Conservation (phyloP, 1,139 yeast species). For the Lodderomyces orthopsilosis region DNA sequence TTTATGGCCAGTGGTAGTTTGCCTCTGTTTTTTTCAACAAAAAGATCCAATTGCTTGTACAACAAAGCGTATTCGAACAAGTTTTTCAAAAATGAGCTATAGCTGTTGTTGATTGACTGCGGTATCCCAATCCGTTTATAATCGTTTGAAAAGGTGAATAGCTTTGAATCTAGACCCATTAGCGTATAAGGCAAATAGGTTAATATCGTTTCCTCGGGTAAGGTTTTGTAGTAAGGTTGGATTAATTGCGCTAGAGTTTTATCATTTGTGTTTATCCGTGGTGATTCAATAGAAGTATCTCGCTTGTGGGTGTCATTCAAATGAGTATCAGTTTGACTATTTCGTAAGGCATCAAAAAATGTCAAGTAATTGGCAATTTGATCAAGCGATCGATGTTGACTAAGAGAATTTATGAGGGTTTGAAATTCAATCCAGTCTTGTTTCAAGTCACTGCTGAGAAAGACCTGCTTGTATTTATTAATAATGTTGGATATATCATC, state of each 20-base stretch:
- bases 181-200: constrained; percentile 63
- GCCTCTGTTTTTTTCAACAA: constrained; percentile 29
- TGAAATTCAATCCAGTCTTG: constrained; percentile 36
- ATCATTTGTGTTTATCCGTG: constrained; percentile 2
- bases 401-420: constrained; percentile 27
- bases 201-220: constrained; percentile 50
- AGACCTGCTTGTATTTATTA: constrained; percentile 25
- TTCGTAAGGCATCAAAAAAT: constrained; percentile 27
- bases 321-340: neutral
- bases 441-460: constrained; percentile 24
- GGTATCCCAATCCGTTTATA: constrained; percentile 46
- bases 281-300: neutral
- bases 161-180: constrained; percentile 68
- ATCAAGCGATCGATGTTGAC: constrained; percentile 26
- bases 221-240: constrained; percentile 33
- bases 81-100: constrained; percentile 54
- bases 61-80: constrained; percentile 74
- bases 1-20: constrained; percentile 50
- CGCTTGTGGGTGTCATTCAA: neutral
- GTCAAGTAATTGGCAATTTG: constrained; percentile 39
- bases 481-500: constrained; percentile 19
- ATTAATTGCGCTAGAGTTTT: constrained; percentile 21
- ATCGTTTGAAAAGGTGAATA: constrained; percentile 48
- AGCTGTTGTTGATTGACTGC: constrained; percentile 50
- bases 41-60: constrained; percentile 44